Evolutionary conservation across 1,284 basidiomycete species (phyloP).

Genomic region (Ceratobasidium sp.): DNA sequence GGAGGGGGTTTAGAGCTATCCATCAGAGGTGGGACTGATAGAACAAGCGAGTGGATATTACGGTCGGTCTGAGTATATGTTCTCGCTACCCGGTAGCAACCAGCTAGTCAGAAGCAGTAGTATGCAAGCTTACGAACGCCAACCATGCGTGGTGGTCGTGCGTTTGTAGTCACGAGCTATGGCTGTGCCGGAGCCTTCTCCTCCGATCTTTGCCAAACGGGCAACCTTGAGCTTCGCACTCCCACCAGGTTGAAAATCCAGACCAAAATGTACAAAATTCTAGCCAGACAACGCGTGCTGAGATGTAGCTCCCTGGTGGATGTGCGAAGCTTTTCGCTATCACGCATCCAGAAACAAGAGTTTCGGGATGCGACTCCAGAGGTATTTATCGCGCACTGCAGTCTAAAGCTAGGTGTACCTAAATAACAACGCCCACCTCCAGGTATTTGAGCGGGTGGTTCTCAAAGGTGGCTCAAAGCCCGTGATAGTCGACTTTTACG

Average conservation of each 20-base stretch:
- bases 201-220: not conserved
- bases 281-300: not conserved
- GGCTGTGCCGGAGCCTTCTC: not conserved
- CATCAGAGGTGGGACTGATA: not conserved
- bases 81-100: too few relatives aligned
- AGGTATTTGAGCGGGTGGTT: conserved; percentile 46
- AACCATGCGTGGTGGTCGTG: conserved; percentile 5
- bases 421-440: not conserved
- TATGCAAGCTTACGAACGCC: not conserved
- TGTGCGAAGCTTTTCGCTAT: not conserved
- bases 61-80: not conserved
- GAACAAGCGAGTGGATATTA: not conserved
- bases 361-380: conserved; percentile 15
- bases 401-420: not conserved
- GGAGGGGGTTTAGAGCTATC: not conserved
- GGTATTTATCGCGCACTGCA: not conserved
- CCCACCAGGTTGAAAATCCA: not conserved
- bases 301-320: not conserved
- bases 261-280: too few relatives aligned
- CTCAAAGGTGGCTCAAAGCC: conserved; percentile 58
- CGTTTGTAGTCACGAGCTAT: not conserved
- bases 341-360: conserved; percentile 8
- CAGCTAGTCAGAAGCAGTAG: not conserved
- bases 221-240: not conserved
- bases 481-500: conserved; percentile 79